Base-by-base conservation (phyloP, 2,329 filamentous ascomycete species). In the Alternaria viburni region DNA sequence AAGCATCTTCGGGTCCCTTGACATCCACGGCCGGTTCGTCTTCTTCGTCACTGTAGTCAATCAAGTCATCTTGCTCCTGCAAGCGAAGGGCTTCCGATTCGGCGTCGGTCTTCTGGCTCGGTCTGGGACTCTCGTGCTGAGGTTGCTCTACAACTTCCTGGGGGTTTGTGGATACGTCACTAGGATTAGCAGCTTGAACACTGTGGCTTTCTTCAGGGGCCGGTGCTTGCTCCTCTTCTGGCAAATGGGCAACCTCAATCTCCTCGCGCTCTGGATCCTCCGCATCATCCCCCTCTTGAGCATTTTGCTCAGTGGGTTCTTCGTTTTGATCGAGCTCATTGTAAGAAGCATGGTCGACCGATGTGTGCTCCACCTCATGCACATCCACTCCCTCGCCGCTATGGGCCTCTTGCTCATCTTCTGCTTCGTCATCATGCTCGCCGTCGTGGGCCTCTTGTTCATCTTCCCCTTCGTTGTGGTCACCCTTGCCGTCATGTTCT, bases 41-140 rank as follows among this genome's bases (percentile, higher is more conserved):
- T 43, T 83, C 81, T n/a, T 79, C 82, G 60, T 87, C 84, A 23
- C 84, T 83, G 69, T 86, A 87, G 62, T 84, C 83, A 69, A 84
- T 80, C n/a, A 82, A 62, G 66, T 84, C 82, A 12, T 79, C 80
- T n/a, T 80, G 76, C 36, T 69, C 62, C 15, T 71, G 65, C 52
- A 67, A 70, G 49, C 66, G 65, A 45, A 60, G 65, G 23, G 59
- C 64, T 28, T 69, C 64, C 17, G 56, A 41, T 10, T 61, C 58
- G 10, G 56, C 36, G 6, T 32, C 47, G 6, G 54, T 58, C 54
- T 56, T 41, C 15, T 54, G 50, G 41, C 25, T 56, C 7, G 41
- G 43, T 28, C 55, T 57, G 23, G 51, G 46, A 15, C 30, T 50
- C 11, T 32, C 44, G 25, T 46, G 59, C 7, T 49, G 21, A 47